Base-by-base conservation (phyloP, 1,284 basidiomycete genomes). In the Pyrrhoderma noxium region DNA sequence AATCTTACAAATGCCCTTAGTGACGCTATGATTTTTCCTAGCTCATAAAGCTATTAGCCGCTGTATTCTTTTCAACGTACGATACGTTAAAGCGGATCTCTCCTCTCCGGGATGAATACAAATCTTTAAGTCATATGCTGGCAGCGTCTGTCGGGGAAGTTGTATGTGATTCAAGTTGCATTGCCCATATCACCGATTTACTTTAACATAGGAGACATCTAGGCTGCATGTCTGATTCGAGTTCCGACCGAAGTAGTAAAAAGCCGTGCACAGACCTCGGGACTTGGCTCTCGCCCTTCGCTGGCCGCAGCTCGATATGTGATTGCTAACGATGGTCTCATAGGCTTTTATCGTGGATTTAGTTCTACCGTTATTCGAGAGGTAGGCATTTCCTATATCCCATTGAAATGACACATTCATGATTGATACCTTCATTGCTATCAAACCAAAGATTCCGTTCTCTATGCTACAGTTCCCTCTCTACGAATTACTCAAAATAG, bases 401-500 rank as follows among this genome's bases (percentile, higher is more conserved):
- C 23, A 31, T 44, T 43, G 27, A 44, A 3, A 51, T n/a, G 37
- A 47, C 27, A 31, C 27, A 11, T 31, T 51, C 31, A 9, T 38
- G 47, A 58, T 11, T 56, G 53, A 22, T 40, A 22, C 27, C 11
- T 31, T 19, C 5, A 40, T 8, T 18, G 5, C 38, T 40, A 40
- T 16, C 35, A 11, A 9, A 37, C 21, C 8, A 5, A 56, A 95
- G 92, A 93, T 99, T 38, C 95, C 95, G 0, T 99, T 99, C 71
- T 96, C 95, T 0, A 95, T 93, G 9, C 74, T 99, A 21, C 96
- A 99, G 65, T 99, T 99, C 64, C 96, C 96, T 0, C 68, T 99
- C 21, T 99, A 98, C 63, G 96, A 99, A 69, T 73, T 80, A 37
- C 72, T 99, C 57, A 99, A 99, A 66, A 58, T 72, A 1, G 71